Evolutionary conservation across 495 filamentous ascomycete genomes (phyloP).

Genomic region (Bombardia bombarda): DNA sequence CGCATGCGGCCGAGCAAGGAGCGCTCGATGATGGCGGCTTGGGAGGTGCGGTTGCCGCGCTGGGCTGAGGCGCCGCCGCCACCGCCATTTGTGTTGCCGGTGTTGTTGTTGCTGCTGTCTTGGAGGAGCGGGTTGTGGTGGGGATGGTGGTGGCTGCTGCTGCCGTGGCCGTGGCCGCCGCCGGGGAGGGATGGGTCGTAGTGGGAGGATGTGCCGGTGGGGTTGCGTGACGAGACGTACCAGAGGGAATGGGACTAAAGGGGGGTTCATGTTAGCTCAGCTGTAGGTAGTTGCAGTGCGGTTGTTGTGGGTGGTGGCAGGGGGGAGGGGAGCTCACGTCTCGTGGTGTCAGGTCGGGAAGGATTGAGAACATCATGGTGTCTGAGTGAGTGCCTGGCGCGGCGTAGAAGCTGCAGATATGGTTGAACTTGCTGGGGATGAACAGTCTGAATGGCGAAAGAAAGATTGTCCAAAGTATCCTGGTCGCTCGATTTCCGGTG

Average conservation of each 20-base stretch:
- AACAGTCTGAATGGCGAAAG: neutral
- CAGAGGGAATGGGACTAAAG: conserved; percentile 69
- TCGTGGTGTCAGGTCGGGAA: conserved; percentile 65
- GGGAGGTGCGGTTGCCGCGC: conserved; percentile 5
- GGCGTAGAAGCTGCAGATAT: too few relatives aligned
- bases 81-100: conserved; percentile 11
- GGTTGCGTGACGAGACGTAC: conserved; percentile 52
- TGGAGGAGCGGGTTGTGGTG: conserved; percentile 10
- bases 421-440: too few relatives aligned
- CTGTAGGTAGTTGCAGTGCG: conserved; percentile 6
- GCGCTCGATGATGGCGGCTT: conserved; percentile 29
- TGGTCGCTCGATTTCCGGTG: too few relatives aligned
- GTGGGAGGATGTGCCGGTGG: conserved; percentile 23
- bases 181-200: conserved; percentile 23
- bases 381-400: conserved; percentile 7
- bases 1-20: conserved; percentile 53
- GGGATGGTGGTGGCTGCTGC: too few relatives aligned
- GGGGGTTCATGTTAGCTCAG: conserved; percentile 7
- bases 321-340: conserved; percentile 48
- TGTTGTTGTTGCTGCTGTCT: neutral
- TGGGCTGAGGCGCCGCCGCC: conserved; percentile 11
- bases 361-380: conserved; percentile 52
- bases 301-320: neutral
- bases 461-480: neutral
- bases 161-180: too few relatives aligned